Evolutionary conservation across 2,329 filamentous ascomycete species (phyloP), one percentile per base, ranked within the genome.

Genomic region (Trichoderma afroharzianum): DNA sequence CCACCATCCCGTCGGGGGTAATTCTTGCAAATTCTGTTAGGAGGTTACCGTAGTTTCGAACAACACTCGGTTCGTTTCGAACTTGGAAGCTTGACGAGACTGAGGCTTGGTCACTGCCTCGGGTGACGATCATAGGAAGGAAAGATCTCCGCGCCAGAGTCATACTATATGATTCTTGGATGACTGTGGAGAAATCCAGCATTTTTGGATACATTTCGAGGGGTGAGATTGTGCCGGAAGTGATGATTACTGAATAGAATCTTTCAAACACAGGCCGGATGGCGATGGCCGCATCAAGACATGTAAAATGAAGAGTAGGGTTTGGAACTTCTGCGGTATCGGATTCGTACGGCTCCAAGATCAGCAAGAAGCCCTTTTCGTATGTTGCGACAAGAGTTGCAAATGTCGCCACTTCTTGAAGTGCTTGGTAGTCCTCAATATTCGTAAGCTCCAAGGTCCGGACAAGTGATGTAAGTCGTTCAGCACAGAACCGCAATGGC

Each of bases 171-270:
- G 97, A 99, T 81, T 99, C 95, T 79, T 98, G 95, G 3, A 98
- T 92, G 0, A 98, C 94, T 1, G 95, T 94, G 11, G 88, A 87
- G 82, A 99, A 99, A 68, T 94, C 92, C 30, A 99, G 90, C 95
- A 99, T 99, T 79, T 97, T 98, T 0, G 96, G 97, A 78, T 99
- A 99, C 92, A 99, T 99, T 80, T 99, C 97, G 4, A 99, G 83
- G 0, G 96, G 96, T 1, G 96, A 98, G 73, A 99, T 94, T 2
- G 96, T 99, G 74, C 96, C 96, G 0, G 96, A 98, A 0, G 96
- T 99, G 79, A 99, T 98, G 78, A 99, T 97, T 74, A 99, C 96
- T 1, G 96, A 98, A 81, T 93, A 95, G 81, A 99, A 99, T 66
- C 96, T 91, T 72, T 99, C 95, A 78, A 99, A 98, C 6, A 99